Conservation (phyloP, 768 basidiomycete species). For the Pluteus cervinus region DNA sequence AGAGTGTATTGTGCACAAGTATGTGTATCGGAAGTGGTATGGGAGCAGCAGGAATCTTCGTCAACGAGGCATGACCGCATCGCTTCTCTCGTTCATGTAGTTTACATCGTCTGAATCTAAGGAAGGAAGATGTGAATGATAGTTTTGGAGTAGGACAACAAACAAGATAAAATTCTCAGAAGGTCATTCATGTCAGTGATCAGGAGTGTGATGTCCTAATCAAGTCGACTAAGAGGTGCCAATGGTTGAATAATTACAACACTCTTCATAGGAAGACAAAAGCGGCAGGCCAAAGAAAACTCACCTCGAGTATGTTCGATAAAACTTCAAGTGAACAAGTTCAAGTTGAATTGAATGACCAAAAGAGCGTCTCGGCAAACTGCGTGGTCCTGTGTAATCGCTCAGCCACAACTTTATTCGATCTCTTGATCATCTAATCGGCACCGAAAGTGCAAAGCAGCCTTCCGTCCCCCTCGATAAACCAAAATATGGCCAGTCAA, state of each 20-base stretch:
- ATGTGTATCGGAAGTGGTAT: constrained; percentile 81
- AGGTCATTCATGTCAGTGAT: constrained; percentile 82
- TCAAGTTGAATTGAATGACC: too few relatives aligned
- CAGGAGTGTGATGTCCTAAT: constrained; percentile 28
- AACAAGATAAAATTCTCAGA: constrained; percentile 64
- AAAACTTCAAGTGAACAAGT: too few relatives aligned
- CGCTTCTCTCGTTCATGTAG: too few relatives aligned
- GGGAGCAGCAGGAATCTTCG: constrained; percentile 79
- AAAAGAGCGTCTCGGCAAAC: too few relatives aligned
- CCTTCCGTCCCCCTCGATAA: too few relatives aligned
- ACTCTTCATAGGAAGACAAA: constrained; percentile 60
- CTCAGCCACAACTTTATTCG: too few relatives aligned
- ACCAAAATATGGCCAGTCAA: constrained; percentile 67
- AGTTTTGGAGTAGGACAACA: constrained; percentile 11
- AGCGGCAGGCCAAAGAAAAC: constrained; percentile 15
- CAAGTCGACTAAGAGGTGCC: constrained; percentile 94
- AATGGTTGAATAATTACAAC: constrained; percentile 72
- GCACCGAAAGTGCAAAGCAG: too few relatives aligned
- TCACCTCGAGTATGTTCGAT: constrained; percentile 14
- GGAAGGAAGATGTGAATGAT: constrained; percentile 1
- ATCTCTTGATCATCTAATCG: too few relatives aligned
- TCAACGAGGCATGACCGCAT: constrained; percentile 47
- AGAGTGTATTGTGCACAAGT: constrained; percentile 72
- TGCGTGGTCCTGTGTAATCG: too few relatives aligned
- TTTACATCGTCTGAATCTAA: not conserved